phyloP scores from a whole-genome alignment of 257 asterid genomes.

The Agastache rugosa region DNA sequence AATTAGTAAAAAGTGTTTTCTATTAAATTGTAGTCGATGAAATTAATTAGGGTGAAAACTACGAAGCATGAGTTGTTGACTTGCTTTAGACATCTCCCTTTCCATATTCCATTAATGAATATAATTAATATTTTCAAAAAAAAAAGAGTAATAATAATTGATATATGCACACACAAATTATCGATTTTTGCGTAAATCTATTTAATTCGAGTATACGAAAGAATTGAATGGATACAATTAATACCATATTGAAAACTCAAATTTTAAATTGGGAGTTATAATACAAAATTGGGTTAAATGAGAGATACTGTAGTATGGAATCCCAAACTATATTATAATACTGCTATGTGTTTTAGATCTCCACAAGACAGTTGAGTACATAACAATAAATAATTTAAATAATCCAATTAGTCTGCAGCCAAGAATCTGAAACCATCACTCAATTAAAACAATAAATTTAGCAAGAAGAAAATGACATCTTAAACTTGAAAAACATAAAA shows the following conservation, averaged over 20 bases:
- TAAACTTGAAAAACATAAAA: not conserved
- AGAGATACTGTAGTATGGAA: not conserved
- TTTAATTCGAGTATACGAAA: not conserved
- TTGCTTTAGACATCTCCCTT: not conserved
- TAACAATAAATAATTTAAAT: too few relatives aligned
- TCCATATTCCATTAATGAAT: constrained; percentile 11
- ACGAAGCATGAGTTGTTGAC: constrained; percentile 19
- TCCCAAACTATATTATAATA: not conserved
- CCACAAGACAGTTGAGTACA: too few relatives aligned
- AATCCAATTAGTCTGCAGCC: too few relatives aligned
- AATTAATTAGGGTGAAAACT: constrained; percentile 24
- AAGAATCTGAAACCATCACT: too few relatives aligned
- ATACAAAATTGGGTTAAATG: not conserved
- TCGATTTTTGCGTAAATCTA: not conserved
- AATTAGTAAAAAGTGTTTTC: constrained; percentile 25
- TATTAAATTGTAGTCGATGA: constrained; percentile 25
- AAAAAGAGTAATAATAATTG: too few relatives aligned
- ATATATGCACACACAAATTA: not conserved
- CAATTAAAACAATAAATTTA: not conserved
- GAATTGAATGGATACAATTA: not conserved
- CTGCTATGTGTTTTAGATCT: too few relatives aligned
- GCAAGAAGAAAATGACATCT: not conserved
- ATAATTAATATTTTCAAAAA: not conserved
- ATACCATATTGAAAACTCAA: not conserved
- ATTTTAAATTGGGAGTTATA: not conserved